Evolutionary conservation across 192 early-diverging fungal genomes (phyloP).

Genomic region (Radiomyces spectabilis): DNA sequence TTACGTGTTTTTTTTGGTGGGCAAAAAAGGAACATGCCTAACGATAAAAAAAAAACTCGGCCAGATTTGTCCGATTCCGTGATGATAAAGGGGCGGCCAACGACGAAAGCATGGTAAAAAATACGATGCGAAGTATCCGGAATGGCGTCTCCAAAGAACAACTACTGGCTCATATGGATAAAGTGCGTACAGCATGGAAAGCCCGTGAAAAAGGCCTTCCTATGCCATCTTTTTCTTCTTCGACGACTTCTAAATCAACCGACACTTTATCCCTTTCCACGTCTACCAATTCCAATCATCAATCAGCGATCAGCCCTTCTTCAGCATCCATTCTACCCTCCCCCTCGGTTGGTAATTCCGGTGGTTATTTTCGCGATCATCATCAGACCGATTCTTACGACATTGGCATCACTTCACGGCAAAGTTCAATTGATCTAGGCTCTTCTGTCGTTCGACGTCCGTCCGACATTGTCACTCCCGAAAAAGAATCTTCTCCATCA

Average conservation of each 20-base stretch:
- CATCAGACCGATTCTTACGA: too few species aligned
- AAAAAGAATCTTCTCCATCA: background rate
- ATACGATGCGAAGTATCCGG: conserved; percentile 34
- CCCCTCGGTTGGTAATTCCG: background rate
- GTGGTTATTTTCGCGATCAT: background rate
- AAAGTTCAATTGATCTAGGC: background rate
- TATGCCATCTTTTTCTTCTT: background rate
- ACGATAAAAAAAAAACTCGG: too few species aligned
- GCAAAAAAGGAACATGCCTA: background rate
- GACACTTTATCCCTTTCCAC: background rate
- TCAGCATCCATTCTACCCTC: background rate
- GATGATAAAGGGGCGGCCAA: conserved; percentile 57
- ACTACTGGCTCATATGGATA: conserved; percentile 24
- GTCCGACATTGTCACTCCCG: background rate
- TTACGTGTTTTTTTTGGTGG: background rate
- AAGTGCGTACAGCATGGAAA: conserved; percentile 30
- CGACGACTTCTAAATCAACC: background rate
- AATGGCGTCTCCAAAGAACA: conserved; percentile 43
- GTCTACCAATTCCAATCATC: background rate
- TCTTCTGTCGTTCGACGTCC: background rate
- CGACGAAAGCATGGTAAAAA: conserved; percentile 39
- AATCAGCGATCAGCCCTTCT: background rate
- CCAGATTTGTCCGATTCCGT: conserved; percentile 40
- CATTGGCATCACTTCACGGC: too few species aligned
- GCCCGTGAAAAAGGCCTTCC: conserved; percentile 26